Percentiles rank a stretch among this genome's conserved stretches.
phyloP scores from a whole-genome alignment of 2,329 filamentous ascomycete species.

The Fusarium fujikuroi region DNA sequence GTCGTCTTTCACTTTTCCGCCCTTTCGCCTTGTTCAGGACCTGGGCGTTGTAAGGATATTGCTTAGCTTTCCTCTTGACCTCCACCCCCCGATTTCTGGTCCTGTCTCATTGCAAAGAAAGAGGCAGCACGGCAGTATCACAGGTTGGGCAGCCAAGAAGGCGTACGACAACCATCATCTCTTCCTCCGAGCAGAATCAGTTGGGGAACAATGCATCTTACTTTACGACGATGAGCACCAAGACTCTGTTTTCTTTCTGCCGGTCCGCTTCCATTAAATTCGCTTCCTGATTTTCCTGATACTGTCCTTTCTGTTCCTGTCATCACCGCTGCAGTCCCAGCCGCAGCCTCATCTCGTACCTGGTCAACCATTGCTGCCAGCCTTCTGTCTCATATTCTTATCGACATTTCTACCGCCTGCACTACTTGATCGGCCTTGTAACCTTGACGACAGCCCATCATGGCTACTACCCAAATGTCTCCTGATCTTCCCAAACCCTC shows the following conservation, averaged over 20 bases:
- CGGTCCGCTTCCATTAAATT: constrained; percentile 65
- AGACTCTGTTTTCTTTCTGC: constrained; percentile 59
- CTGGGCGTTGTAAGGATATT: constrained; percentile 29
- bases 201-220: constrained; percentile 50
- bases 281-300: constrained; percentile 60
- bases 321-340: constrained; percentile 38
- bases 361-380: constrained; percentile 27
- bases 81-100: constrained; percentile 23
- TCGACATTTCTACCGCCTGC: constrained; percentile 33
- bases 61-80: constrained; percentile 11
- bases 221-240: constrained; percentile 66
- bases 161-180: constrained; percentile 28
- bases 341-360: constrained; percentile 36
- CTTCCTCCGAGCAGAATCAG: constrained; percentile 32
- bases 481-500: constrained; percentile 68
- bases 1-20: constrained; percentile 13
- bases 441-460: constrained; percentile 45
- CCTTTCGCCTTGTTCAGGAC: constrained; percentile 26
- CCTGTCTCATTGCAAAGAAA: constrained; percentile 30
- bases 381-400: constrained; percentile 29
- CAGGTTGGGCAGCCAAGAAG: constrained; percentile 32
- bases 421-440: constrained; percentile 36
- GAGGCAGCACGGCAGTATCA: constrained; percentile 12
- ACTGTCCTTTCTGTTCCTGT: constrained; percentile 48
- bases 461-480: constrained; percentile 61